A percentile compares a stretch with the other conserved stretches of the same genome.
These are phyloP conservation scores for Euphorbia lathyris DNA, from an alignment of 345 rosid genomes.

Conservation along the genomic window DNA sequence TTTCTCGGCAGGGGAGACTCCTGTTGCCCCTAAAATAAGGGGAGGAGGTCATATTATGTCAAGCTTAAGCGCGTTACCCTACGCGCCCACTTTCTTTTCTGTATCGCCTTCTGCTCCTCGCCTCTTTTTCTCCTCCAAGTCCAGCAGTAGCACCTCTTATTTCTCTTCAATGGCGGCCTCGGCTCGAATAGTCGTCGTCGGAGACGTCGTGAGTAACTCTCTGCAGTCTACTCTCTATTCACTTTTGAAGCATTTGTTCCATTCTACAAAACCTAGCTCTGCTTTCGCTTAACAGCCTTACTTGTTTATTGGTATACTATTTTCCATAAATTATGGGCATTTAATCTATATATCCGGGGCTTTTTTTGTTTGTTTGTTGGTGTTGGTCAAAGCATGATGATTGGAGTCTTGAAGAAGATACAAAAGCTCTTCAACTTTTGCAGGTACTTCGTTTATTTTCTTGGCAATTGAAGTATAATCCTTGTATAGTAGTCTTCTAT, in stretches of 20 bases:
- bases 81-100: constrained; percentile 19
- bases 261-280: not conserved
- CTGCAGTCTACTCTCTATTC: not conserved
- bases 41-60: not conserved
- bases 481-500: not conserved
- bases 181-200: constrained; percentile 52
- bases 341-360: not conserved
- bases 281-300: not conserved
- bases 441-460: constrained; percentile 35
- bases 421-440: constrained; percentile 62
- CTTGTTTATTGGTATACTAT: not conserved
- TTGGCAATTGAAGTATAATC: not conserved
- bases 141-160: not conserved
- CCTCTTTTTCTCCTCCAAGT: constrained; percentile 13
- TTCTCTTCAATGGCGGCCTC: constrained; percentile 40
- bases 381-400: constrained; percentile 55
- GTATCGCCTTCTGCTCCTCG: not conserved
- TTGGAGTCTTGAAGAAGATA: constrained; percentile 74
- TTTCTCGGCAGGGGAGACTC: too few relatives aligned
- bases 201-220: constrained; percentile 49
- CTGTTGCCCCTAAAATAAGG: too few relatives aligned
- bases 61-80: constrained; percentile 22
- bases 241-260: not conserved
- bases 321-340: not conserved
- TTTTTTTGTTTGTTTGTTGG: not conserved